phyloP scores from a whole-genome alignment of 495 filamentous ascomycete genomes.

The Penicillium flavigenum region DNA sequence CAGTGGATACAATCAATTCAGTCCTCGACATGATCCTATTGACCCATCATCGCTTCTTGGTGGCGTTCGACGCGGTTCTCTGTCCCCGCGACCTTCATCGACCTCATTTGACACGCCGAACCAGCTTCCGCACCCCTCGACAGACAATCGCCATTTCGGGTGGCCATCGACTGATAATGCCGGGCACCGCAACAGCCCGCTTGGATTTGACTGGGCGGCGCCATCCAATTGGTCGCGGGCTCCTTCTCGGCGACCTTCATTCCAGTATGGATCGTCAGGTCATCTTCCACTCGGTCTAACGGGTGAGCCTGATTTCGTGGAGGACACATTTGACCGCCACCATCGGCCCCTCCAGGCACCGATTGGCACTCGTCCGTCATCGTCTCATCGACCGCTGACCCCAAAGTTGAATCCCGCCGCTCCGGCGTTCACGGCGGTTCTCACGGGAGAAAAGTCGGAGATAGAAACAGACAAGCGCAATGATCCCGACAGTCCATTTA shows the following conservation, averaged over 20 bases:
- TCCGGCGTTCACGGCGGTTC: conserved; percentile 57
- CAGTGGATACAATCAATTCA: conserved; percentile 61
- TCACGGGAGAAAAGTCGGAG: conserved; percentile 44
- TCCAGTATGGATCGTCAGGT: conserved; percentile 56
- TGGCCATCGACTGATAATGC: conserved; percentile 57
- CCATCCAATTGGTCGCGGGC: conserved; percentile 55
- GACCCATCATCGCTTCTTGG: conserved; percentile 55
- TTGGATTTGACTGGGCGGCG: conserved; percentile 58
- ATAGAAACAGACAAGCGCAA: conserved; percentile 38
- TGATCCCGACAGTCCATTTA: conserved; percentile 36
- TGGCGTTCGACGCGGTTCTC: conserved; percentile 56
- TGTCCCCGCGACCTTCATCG: conserved; percentile 74
- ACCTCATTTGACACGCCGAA: conserved; percentile 70
- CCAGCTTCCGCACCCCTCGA: conserved; percentile 71
- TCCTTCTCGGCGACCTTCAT: conserved; percentile 56
- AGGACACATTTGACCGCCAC: conserved; percentile 44
- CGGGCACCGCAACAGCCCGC: conserved; percentile 52
- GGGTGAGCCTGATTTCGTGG: conserved; percentile 48
- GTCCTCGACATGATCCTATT: conserved; percentile 56
- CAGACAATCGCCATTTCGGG: conserved; percentile 68
- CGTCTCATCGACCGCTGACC: conserved; percentile 54
- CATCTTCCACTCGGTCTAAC: conserved; percentile 52
- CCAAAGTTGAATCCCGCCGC: conserved; percentile 63
- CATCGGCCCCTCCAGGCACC: conserved; percentile 52
- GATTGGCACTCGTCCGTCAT: conserved; percentile 54